phyloP scores from a whole-genome alignment of 2,329 filamentous ascomycete species.

The Diaporthe citriasiana region DNA sequence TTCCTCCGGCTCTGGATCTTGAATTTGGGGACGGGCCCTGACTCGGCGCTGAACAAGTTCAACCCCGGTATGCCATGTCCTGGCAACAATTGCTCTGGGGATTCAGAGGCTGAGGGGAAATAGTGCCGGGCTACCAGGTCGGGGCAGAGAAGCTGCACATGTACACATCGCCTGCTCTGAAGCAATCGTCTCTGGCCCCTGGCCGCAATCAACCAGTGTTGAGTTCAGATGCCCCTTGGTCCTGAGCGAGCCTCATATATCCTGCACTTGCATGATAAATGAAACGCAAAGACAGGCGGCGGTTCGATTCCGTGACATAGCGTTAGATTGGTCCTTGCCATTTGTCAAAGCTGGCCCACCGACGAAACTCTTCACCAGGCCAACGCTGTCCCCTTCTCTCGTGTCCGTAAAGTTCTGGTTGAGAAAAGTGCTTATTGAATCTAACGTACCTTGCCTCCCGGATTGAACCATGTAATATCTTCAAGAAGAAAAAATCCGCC shows the following conservation, averaged over 20 bases:
- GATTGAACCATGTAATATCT: not conserved
- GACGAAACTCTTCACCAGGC: slow-evolving; percentile 4
- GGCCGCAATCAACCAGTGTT: not conserved
- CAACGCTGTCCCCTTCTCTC: not conserved
- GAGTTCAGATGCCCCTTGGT: not conserved
- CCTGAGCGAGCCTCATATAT: slow-evolving; percentile 2
- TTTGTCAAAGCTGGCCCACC: not conserved
- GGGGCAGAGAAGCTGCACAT: not conserved
- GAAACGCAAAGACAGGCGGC: slow-evolving; percentile 16
- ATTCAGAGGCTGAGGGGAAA: not conserved
- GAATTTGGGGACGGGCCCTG: not conserved
- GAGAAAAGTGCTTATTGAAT: not conserved
- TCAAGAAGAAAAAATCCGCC: not conserved
- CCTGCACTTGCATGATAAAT: slow-evolving; percentile 10
- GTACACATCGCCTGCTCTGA: not conserved
- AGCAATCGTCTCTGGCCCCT: not conserved
- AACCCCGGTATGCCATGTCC: not conserved
- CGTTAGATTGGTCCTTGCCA: slow-evolving; percentile 4
- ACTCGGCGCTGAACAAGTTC: not conserved
- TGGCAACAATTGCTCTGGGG: not conserved
- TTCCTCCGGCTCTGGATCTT: not conserved
- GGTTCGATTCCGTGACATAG: not conserved
- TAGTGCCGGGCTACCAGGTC: not conserved
- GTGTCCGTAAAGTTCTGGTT: not conserved
- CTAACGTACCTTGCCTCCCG: not conserved